Base-by-base conservation (phyloP, 768 basidiomycete species). In the Dendrothele bispora region DNA sequence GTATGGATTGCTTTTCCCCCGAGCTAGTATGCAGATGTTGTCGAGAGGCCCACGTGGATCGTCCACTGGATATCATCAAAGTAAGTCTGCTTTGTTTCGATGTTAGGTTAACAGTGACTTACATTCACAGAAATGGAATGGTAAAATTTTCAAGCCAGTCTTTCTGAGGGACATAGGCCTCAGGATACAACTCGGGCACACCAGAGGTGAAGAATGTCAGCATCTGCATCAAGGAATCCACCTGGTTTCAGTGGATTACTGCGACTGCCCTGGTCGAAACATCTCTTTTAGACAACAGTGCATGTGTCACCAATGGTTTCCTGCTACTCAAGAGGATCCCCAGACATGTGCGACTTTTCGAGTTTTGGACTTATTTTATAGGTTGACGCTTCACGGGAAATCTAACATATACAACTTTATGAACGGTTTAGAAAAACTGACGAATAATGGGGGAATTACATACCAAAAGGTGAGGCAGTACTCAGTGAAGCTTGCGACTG, bases 381-480 rank as follows among this genome's bases (percentile, higher is more conserved):
- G 57, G 5, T 49, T 65, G 0, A 57, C 58, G 0, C 59, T 61
- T 6, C 56, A 61, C 24, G 64, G 65, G 3, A 71, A 71, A 29
- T 29, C 58, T 0, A 62, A 64, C 0, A 48, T 47, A 0, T 63
- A 64, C 26, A 61, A 74, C 10, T 68, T 59, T 34, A 66, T 69
- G 45, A 43, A 37, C 20, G 47, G 56, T 0, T 38, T 74, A 1
- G 53, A 54, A 0, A 46, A 54, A 0, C 34, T 48, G 11, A 61
- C 58, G 0, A 52, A 69, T 30, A 66, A 69, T 42, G 64, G 62
- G 1, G 43, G 51, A 1, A 42, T 43, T 2, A 44, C 47, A 3
- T 46, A 49, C 1, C 56, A 10, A 11, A 20, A 8, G 38, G 10
- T 10, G 29, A 24, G 26, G 8, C 29, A 24, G 20, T 54, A 36